Evolutionary conservation across 176 grass and related monocot species (phyloP).

Genomic region (Alopecurus myosuroides): DNA sequence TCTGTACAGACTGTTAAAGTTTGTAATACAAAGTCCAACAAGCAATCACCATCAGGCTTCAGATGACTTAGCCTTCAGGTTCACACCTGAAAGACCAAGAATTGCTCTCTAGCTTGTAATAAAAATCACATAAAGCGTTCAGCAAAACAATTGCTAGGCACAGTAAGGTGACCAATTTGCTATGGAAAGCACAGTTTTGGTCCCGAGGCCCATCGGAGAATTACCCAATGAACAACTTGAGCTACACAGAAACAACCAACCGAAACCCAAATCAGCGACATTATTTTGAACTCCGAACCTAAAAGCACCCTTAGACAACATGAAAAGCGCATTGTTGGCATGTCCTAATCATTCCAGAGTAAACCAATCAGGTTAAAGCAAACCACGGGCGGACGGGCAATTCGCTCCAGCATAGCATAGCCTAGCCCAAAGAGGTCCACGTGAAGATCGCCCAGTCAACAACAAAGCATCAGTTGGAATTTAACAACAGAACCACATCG

Average conservation of each 20-base stretch:
- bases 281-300: not conserved
- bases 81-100: not conserved
- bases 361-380: not conserved
- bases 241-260: not conserved
- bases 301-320: not conserved
- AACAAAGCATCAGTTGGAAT: slow-evolving; percentile 13
- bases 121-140: not conserved
- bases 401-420: not conserved
- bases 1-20: not conserved
- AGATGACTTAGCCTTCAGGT: not conserved
- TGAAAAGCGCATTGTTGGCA: not conserved
- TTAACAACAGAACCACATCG: not conserved
- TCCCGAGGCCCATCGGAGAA: not conserved
- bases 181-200: not conserved
- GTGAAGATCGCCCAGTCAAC: not conserved
- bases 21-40: not conserved
- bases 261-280: not conserved
- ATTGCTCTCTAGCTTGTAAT: not conserved
- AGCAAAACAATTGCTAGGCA: not conserved
- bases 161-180: not conserved
- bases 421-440: not conserved
- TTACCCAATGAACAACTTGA: not conserved
- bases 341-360: not conserved
- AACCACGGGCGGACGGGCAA: not conserved
- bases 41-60: slow-evolving; percentile 7